Conservation (phyloP, 2,329 filamentous ascomycete genomes). For the Colletotrichum sansevieriae region DNA sequence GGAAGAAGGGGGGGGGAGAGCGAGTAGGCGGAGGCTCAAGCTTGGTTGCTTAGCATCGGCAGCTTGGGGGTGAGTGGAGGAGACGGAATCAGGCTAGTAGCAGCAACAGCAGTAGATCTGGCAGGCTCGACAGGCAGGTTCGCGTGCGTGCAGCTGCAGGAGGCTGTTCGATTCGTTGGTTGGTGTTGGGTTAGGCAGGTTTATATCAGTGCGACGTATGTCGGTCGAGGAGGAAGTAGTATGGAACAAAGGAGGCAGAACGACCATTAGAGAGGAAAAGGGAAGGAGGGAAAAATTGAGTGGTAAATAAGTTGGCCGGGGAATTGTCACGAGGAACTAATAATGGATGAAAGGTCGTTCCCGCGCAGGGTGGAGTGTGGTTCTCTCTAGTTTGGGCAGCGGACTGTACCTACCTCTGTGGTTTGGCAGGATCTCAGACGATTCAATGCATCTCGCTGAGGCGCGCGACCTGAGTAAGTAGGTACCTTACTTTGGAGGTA, state of each 20-base stretch:
- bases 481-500: too few relatives aligned
- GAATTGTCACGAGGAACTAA: conserved; percentile 38
- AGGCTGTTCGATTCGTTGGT: conserved; percentile 20
- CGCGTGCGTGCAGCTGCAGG: conserved; percentile 13
- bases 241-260: conserved; percentile 11
- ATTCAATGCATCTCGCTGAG: neutral
- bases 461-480: neutral
- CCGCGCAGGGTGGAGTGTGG: conserved; percentile 33
- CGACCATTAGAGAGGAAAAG: neutral
- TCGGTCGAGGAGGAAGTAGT: neutral
- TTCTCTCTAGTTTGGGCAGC: conserved; percentile 14
- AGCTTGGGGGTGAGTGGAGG: conserved; percentile 18
- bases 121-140: conserved; percentile 23
- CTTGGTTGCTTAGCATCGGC: conserved; percentile 31
- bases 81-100: conserved; percentile 8
- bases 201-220: conserved; percentile 11
- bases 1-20: conserved; percentile 17
- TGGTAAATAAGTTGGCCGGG: conserved; percentile 9
- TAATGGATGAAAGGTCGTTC: conserved; percentile 39
- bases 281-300: neutral
- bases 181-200: conserved; percentile 2
- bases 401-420: neutral
- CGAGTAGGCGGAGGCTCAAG: conserved; percentile 23
- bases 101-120: conserved; percentile 18
- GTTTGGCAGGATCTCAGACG: conserved; percentile 35